Conservation (phyloP, 2,329 filamentous ascomycete species). For the Passalora sequoiae region DNA sequence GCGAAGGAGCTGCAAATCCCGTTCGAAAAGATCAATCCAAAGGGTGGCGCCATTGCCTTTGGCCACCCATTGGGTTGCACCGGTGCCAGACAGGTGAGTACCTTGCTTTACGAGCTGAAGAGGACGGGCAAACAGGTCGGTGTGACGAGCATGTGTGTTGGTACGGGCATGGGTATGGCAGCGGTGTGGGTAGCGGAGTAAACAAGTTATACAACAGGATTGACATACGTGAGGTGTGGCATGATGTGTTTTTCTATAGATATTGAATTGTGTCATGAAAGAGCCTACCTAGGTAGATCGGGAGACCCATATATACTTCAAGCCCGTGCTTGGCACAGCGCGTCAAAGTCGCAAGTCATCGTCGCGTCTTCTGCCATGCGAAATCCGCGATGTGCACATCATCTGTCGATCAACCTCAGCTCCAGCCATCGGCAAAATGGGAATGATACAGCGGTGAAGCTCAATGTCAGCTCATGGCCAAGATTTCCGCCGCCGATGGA, state of each 20-base stretch:
- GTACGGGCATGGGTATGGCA: slow-evolving; percentile 97
- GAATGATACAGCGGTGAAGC: slow-evolving; percentile 10
- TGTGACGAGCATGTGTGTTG: slow-evolving; percentile 92
- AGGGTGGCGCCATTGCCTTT: slow-evolving; percentile 93
- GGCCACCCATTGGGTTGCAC: slow-evolving; percentile 91
- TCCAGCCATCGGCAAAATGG: slow-evolving; percentile 11
- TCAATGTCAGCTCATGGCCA: slow-evolving; percentile 14
- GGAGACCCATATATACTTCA: too few species aligned
- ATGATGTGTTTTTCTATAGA: neutral
- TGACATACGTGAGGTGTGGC: too few species aligned
- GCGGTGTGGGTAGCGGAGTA: slow-evolving; percentile 95
- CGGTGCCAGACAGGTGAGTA: slow-evolving; percentile 87
- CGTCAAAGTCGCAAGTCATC: too few species aligned
- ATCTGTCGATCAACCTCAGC: neutral
- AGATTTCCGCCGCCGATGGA: slow-evolving; percentile 13
- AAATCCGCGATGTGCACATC: neutral
- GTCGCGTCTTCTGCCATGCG: neutral
- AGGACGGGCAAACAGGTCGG: slow-evolving; percentile 80
- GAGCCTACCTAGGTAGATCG: too few species aligned
- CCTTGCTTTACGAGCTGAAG: slow-evolving; percentile 82
- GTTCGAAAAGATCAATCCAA: slow-evolving; percentile 86
- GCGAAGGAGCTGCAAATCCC: slow-evolving; percentile 80
- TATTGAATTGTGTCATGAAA: neutral
- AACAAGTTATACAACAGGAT: too few species aligned
- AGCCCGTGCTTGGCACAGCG: too few species aligned